phyloP scores from a whole-genome alignment of 1,139 yeast species.

The Meyerozyma sp. region DNA sequence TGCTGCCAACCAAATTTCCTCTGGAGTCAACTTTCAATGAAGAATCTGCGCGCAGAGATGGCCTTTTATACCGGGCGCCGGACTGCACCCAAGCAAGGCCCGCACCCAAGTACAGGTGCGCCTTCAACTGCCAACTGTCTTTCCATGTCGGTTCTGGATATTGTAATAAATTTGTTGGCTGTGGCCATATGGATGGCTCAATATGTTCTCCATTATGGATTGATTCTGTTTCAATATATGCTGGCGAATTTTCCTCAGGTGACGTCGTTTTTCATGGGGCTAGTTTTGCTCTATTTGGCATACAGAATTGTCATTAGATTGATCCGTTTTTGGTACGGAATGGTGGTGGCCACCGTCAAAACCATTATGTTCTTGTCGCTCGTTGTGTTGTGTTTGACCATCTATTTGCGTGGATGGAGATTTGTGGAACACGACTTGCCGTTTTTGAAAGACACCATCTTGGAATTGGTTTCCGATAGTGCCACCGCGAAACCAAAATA shows the following conservation, averaged over 20 bases:
- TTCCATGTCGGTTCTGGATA: conserved; percentile 5
- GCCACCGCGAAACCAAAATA: neutral
- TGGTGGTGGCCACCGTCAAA: conserved; percentile 19
- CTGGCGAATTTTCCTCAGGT: conserved; percentile 22
- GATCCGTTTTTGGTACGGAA: conserved; percentile 21
- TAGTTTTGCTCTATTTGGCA: conserved; percentile 17
- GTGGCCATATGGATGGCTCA: conserved; percentile 10
- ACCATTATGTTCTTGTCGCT: conserved; percentile 9
- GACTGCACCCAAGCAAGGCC: neutral
- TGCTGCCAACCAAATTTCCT: conserved; percentile 28
- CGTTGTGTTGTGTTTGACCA: conserved; percentile 6
- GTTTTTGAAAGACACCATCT: conserved; percentile 1
- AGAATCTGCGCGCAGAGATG: conserved; percentile 9
- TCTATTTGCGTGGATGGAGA: conserved; percentile 15
- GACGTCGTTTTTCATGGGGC: conserved; percentile 14
- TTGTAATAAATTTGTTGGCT: conserved; percentile 7
- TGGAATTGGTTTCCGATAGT: neutral
- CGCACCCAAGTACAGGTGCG: neutral
- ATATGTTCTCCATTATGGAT: conserved; percentile 10
- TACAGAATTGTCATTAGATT: conserved; percentile 17
- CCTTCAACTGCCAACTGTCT: neutral
- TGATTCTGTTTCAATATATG: conserved; percentile 12
- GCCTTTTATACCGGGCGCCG: conserved; percentile 4
- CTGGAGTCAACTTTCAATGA: conserved; percentile 38
- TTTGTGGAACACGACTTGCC: conserved; percentile 18